phyloP scores from a whole-genome alignment of 2,329 filamentous ascomycete genomes.

The Penicillium frequentans region DNA sequence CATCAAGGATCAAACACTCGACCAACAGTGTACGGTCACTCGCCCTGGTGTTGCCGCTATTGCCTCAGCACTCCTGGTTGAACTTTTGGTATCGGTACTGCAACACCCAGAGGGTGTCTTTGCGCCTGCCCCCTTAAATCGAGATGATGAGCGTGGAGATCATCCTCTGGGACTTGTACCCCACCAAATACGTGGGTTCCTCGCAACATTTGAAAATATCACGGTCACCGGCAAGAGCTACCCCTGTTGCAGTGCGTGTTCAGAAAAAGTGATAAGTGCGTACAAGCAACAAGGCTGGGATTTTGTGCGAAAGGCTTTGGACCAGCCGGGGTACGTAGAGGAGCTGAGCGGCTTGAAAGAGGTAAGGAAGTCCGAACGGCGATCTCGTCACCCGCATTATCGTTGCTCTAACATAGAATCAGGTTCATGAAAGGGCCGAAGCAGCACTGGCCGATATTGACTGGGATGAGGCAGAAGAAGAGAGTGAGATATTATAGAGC shows the following conservation, averaged over 20 bases:
- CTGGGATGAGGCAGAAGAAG: slow-evolving; percentile 45
- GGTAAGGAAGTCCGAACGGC: slow-evolving; percentile 28
- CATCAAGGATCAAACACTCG: slow-evolving; percentile 88
- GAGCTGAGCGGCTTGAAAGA: slow-evolving; percentile 62
- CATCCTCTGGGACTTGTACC: slow-evolving; percentile 57
- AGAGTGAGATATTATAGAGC: slow-evolving; percentile 28
- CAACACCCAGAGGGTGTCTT: slow-evolving; percentile 69
- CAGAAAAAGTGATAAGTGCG: slow-evolving; percentile 52
- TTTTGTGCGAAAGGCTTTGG: slow-evolving; percentile 60
- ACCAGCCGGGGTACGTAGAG: slow-evolving; percentile 64
- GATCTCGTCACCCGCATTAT: neutral
- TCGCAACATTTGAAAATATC: slow-evolving; percentile 60
- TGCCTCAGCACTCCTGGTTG: slow-evolving; percentile 86
- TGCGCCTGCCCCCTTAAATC: slow-evolving; percentile 39
- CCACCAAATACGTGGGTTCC: slow-evolving; percentile 64
- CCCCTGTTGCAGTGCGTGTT: slow-evolving; percentile 64
- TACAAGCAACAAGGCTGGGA: slow-evolving; percentile 60
- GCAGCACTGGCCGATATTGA: slow-evolving; percentile 45
- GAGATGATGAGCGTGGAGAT: slow-evolving; percentile 34
- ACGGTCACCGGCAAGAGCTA: slow-evolving; percentile 59
- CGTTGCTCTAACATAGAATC: neutral
- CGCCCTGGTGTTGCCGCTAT: slow-evolving; percentile 89
- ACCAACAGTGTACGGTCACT: slow-evolving; percentile 97
- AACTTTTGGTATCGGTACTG: slow-evolving; percentile 81
- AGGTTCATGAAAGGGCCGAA: slow-evolving; percentile 50